phyloP scores from a whole-genome alignment of 176 grass and related monocot genomes.

The Canna indica region DNA sequence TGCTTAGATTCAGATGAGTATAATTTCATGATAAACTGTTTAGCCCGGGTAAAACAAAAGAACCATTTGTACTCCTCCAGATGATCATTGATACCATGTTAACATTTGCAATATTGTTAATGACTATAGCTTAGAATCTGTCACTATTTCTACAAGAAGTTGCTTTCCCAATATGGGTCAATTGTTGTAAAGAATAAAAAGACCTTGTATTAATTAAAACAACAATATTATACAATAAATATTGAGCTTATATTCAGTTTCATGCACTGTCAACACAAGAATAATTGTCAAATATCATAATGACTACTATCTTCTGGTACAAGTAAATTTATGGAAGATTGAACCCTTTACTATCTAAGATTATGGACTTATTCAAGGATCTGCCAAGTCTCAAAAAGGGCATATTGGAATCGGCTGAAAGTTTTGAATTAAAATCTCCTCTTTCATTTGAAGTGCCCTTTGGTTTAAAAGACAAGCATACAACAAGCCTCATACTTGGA shows the following conservation, averaged over 20 bases:
- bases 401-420: not conserved
- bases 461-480: not conserved
- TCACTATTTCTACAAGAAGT: too few relatives aligned
- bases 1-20: not conserved
- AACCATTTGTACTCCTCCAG: too few relatives aligned
- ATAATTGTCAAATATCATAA: not conserved
- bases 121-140: too few relatives aligned
- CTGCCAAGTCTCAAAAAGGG: not conserved
- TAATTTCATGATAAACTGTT: too few relatives aligned
- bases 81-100: too few relatives aligned
- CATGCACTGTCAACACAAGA: not conserved
- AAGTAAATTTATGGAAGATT: not conserved
- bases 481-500: not conserved
- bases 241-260: not conserved
- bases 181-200: not conserved
- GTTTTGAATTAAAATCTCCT: not conserved
- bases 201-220: not conserved
- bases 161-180: too few relatives aligned
- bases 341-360: not conserved
- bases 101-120: too few relatives aligned
- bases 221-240: too few relatives aligned
- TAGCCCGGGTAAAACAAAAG: too few relatives aligned
- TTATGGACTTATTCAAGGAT: not conserved
- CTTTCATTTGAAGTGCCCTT: not conserved
- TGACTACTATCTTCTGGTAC: not conserved